Evolutionary conservation across 306 rosid species (phyloP).

Genomic region (Castanea crenata): DNA sequence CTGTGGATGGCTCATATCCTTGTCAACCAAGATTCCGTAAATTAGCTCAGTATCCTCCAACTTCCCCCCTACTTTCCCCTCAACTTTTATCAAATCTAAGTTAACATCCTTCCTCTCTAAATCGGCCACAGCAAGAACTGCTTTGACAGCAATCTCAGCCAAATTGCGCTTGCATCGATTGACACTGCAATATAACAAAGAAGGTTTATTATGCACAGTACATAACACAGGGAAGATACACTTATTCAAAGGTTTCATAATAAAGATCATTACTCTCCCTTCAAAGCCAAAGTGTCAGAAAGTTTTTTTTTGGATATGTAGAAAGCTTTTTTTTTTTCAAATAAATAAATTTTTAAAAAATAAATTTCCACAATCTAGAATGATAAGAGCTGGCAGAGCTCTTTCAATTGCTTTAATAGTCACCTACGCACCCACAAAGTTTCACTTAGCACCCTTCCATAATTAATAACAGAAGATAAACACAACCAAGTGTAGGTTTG

Average conservation of each 20-base stretch:
- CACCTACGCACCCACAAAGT: not conserved
- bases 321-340: not conserved
- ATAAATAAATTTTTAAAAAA: not conserved
- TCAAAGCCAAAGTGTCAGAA: not conserved
- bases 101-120: constrained; percentile 91
- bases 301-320: not conserved
- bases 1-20: constrained; percentile 99
- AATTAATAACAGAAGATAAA: not conserved
- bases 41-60: constrained; percentile 93
- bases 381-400: not conserved
- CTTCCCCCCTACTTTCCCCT: constrained; percentile 97
- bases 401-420: not conserved
- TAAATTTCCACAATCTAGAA: not conserved
- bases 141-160: constrained; percentile 97
- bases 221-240: not conserved
- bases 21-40: constrained; percentile 87
- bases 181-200: constrained; percentile 58
- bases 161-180: constrained; percentile 88
- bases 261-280: not conserved
- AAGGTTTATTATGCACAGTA: constrained; percentile 2
- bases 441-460: not conserved
- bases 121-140: constrained; percentile 97
- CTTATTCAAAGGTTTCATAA: not conserved
- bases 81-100: constrained; percentile 87
- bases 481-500: not conserved